Evolutionary conservation across 441 rosid genomes (phyloP).

Genomic region (Codiaeum variegatum): DNA sequence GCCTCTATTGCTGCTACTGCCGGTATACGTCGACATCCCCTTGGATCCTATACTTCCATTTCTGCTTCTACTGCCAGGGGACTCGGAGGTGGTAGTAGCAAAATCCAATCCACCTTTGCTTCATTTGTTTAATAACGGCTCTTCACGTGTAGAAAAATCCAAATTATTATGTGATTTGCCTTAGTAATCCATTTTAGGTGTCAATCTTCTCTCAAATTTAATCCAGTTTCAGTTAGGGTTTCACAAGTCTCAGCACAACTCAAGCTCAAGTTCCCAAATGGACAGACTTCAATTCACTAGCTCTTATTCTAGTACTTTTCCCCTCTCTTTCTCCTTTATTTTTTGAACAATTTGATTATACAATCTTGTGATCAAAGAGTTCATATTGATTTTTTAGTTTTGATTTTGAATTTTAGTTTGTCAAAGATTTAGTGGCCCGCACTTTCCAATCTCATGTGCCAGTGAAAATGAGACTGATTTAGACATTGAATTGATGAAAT

Average conservation of each 20-base stretch:
- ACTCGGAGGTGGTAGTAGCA: too few species aligned
- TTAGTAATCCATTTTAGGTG: slow-evolving; percentile 50
- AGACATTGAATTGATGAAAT: background rate
- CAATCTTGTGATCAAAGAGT: background rate
- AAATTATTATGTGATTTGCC: slow-evolving; percentile 49
- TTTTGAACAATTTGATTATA: background rate
- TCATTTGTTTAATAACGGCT: too few species aligned
- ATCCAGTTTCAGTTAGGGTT: slow-evolving; percentile 33
- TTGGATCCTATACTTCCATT: too few species aligned
- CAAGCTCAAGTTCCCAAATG: slow-evolving; percentile 34
- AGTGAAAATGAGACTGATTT: slow-evolving; percentile 45
- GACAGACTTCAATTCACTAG: slow-evolving; percentile 37
- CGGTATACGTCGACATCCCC: too few species aligned
- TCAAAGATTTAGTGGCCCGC: slow-evolving; percentile 25
- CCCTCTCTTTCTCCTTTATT: background rate
- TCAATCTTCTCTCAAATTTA: slow-evolving; percentile 39
- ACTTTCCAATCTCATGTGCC: slow-evolving; percentile 33
- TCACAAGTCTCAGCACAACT: slow-evolving; percentile 23
- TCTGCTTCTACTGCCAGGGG: too few species aligned
- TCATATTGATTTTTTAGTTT: background rate
- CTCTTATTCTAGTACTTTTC: slow-evolving; percentile 32
- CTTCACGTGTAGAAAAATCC: too few species aligned
- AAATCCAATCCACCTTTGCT: too few species aligned
- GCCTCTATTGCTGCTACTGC: too few species aligned
- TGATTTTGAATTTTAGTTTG: too few species aligned